A percentile compares a stretch with the other conserved stretches of the same genome.
Evolutionary conservation across 2,329 filamentous ascomycete genomes (phyloP).

Genomic region (Cadophora gregata): DNA sequence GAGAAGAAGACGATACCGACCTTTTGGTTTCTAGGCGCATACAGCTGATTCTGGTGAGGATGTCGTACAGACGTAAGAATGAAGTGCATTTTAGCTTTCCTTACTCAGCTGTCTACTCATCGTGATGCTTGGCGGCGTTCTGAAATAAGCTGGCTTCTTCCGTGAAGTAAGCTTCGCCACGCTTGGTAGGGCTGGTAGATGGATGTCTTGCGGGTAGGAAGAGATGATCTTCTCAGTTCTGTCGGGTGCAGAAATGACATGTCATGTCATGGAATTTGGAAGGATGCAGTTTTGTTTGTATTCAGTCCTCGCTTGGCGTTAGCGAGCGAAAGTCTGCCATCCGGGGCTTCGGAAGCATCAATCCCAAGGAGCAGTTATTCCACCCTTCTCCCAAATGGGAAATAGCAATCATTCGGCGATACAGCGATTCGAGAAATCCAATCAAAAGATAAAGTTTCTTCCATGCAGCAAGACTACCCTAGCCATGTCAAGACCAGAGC

Average conservation of each 20-base stretch:
- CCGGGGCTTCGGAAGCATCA: too few species aligned
- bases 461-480: neutral
- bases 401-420: neutral
- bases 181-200: too few species aligned
- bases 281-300: neutral
- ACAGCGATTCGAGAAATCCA: neutral
- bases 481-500: neutral
- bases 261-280: neutral
- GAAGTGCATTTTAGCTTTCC: constrained; percentile 3
- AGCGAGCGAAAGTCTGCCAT: neutral
- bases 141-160: neutral
- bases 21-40: neutral
- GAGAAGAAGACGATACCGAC: neutral
- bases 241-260: neutral
- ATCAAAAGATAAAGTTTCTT: neutral
- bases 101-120: constrained; percentile 10
- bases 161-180: neutral
- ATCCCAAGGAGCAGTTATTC: too few species aligned
- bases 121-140: neutral
- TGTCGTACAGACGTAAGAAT: neutral
- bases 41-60: neutral
- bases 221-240: neutral
- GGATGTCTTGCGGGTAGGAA: neutral
- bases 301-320: neutral
- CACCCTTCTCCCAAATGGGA: neutral